A percentile compares a stretch with the other conserved stretches of the same genome.
phyloP scores from a whole-genome alignment of 1,284 basidiomycete genomes.

The Bjerkandera adusta region DNA sequence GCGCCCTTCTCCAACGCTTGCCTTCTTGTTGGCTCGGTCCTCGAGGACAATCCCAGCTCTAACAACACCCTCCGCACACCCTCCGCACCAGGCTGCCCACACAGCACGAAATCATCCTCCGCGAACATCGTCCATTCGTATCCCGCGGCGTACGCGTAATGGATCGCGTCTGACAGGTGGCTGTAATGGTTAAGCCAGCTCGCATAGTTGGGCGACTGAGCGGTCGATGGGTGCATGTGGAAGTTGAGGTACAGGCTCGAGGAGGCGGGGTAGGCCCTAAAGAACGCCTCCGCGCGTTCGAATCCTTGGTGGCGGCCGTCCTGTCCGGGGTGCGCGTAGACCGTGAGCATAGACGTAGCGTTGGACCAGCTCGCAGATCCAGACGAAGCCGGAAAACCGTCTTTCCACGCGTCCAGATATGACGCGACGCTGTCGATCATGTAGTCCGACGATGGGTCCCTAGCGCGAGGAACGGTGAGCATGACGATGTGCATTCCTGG shows the following conservation, averaged over 20 bases:
- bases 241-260: neutral
- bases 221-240: conserved; percentile 1
- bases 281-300: conserved; percentile 7
- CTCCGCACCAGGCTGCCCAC: conserved; percentile 6
- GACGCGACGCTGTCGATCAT: conserved; percentile 14
- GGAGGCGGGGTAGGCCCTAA: neutral
- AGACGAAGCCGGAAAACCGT: too few species aligned
- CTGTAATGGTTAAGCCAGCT: conserved; percentile 1
- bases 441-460: conserved; percentile 9
- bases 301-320: conserved; percentile 11
- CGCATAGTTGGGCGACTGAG: neutral
- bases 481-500: conserved; percentile 12
- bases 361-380: neutral
- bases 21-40: too few species aligned
- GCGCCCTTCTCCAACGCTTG: neutral
- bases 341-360: conserved; percentile 2
- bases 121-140: conserved; percentile 15
- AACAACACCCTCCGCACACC: conserved; percentile 1
- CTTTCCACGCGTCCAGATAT: conserved; percentile 9
- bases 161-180: conserved; percentile 11
- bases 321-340: conserved; percentile 6
- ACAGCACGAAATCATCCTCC: conserved; percentile 15
- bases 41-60: conserved; percentile 1
- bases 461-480: conserved; percentile 12
- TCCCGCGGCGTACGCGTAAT: conserved; percentile 2